phyloP scores from a whole-genome alignment of 352 stramenopile species.

The Phytophthora multivora region DNA sequence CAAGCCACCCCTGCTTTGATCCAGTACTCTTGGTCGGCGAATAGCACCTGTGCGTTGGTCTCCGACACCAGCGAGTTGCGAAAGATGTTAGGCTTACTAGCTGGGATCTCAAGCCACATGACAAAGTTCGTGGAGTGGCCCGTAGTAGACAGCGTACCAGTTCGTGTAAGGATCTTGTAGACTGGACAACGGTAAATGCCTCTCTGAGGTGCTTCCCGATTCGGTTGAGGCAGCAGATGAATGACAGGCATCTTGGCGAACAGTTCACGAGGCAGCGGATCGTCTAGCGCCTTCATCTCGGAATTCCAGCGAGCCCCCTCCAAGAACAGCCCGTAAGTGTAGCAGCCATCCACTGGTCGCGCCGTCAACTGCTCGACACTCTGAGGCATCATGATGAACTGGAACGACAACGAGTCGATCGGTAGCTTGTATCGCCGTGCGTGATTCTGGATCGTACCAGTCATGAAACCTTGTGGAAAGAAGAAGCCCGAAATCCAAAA shows the following conservation, averaged over 20 bases:
- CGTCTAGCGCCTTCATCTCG: slow-evolving; percentile 71
- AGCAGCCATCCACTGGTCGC: slow-evolving; percentile 39
- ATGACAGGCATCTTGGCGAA: slow-evolving; percentile 93
- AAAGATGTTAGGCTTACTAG: slow-evolving; percentile 74
- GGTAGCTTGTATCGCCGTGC: slow-evolving; percentile 83
- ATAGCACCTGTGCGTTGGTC: slow-evolving; percentile 91
- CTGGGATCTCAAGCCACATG: slow-evolving; percentile 96
- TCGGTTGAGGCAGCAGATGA: slow-evolving; percentile 80
- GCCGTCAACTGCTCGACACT: slow-evolving; percentile 46
- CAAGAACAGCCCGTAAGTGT: slow-evolving; percentile 44
- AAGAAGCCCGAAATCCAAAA: slow-evolving; percentile 95
- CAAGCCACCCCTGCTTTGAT: slow-evolving; percentile 95
- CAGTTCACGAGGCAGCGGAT: slow-evolving; percentile 92
- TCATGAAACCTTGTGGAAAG: slow-evolving; percentile 94
- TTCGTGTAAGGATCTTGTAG: slow-evolving; percentile 95
- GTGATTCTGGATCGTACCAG: slow-evolving; percentile 93
- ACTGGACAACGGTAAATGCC: slow-evolving; percentile 94
- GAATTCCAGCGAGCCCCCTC: slow-evolving; percentile 50
- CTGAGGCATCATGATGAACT: slow-evolving; percentile 73
- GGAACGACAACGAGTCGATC: slow-evolving; percentile 87
- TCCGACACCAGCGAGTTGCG: slow-evolving; percentile 92
- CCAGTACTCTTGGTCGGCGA: slow-evolving; percentile 94
- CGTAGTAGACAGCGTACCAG: slow-evolving; percentile 50
- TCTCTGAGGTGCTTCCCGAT: slow-evolving; percentile 72
- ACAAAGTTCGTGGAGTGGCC: slow-evolving; percentile 90